These are phyloP conservation scores for Prunus yedoensis DNA, from an alignment of 331 rosid species.

Conservation along the genomic window DNA sequence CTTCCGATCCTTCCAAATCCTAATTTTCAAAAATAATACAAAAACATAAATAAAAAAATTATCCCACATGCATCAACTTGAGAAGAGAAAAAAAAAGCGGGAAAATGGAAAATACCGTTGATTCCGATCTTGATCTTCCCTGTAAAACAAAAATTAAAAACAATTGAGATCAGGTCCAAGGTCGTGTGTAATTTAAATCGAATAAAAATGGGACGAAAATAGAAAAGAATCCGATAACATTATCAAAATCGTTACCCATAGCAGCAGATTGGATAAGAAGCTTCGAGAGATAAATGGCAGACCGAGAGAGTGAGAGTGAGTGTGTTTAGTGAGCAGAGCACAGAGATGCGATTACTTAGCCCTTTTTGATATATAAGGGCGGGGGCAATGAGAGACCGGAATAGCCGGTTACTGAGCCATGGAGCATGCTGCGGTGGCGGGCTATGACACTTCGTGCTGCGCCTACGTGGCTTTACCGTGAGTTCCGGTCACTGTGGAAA, in stretches of 20 bases:
- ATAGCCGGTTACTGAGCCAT: constrained; percentile 19
- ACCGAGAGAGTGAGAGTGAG: not conserved
- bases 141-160: constrained; percentile 24
- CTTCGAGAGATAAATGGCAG: not conserved
- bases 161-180: not conserved
- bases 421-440: not conserved
- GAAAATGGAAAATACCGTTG: constrained; percentile 42
- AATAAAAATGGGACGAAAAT: not conserved
- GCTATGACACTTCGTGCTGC: not conserved
- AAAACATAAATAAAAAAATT: not conserved
- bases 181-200: not conserved
- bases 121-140: constrained; percentile 82
- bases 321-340: not conserved
- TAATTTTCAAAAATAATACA: not conserved
- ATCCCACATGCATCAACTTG: constrained; percentile 17
- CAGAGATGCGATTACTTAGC: rapidly evolving
- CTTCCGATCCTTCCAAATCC: constrained; percentile 78
- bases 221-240: not conserved
- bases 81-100: not conserved
- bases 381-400: constrained; percentile 23
- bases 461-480: not conserved
- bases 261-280: not conserved
- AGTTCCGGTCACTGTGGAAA: not conserved
- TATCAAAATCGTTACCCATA: constrained; percentile 45
- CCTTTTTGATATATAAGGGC: not conserved